These are phyloP conservation scores for Colletotrichum simmondsii DNA, from an alignment of 2,329 filamentous ascomycete genomes.

Conservation along the genomic window DNA sequence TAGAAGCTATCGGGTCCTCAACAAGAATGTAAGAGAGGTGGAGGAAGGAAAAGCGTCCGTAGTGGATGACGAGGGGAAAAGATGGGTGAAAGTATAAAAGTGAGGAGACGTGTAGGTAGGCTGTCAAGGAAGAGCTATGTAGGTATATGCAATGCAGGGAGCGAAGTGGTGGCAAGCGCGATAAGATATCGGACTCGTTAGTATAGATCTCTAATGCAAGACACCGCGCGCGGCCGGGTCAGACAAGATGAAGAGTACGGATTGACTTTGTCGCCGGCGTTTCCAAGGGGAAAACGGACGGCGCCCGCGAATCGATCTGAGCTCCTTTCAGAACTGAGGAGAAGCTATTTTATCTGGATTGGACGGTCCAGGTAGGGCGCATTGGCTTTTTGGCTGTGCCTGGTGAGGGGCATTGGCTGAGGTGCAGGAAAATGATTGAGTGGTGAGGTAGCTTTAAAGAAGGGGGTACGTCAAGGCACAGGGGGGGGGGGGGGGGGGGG, in stretches of 20 bases:
- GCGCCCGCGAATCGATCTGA: slow-evolving; percentile 11
- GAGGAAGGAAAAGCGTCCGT: not conserved
- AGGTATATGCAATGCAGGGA: slow-evolving; percentile 33
- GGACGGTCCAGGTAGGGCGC: slow-evolving; percentile 10
- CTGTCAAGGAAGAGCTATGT: slow-evolving; percentile 19
- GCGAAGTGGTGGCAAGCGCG: slow-evolving; percentile 29
- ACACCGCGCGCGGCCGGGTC: slow-evolving; percentile 8
- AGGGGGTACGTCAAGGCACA: slow-evolving; percentile 32
- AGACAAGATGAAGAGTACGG: slow-evolving; percentile 4
- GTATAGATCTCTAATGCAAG: slow-evolving; percentile 1
- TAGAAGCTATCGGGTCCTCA: slow-evolving; percentile 9
- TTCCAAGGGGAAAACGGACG: slow-evolving; percentile 26
- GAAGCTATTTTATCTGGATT: slow-evolving; percentile 26
- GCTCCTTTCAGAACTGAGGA: slow-evolving; percentile 10
- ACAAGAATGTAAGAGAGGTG: not conserved
- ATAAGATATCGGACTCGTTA: slow-evolving; percentile 34
- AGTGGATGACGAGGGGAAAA: slow-evolving; percentile 15
- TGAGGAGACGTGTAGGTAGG: slow-evolving; percentile 6
- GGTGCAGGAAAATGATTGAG: not conserved
- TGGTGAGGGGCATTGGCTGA: slow-evolving; percentile 21
- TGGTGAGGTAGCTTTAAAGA: slow-evolving; percentile 5
- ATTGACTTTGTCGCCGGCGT: slow-evolving; percentile 26
- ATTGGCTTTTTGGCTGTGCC: slow-evolving; percentile 21
- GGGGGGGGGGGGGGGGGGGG: too few species aligned
- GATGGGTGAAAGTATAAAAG: slow-evolving; percentile 14